Percentiles rank a stretch among this genome's conserved stretches.
phyloP scores from a whole-genome alignment of 306 rosid species.

The Acacia confusa region DNA sequence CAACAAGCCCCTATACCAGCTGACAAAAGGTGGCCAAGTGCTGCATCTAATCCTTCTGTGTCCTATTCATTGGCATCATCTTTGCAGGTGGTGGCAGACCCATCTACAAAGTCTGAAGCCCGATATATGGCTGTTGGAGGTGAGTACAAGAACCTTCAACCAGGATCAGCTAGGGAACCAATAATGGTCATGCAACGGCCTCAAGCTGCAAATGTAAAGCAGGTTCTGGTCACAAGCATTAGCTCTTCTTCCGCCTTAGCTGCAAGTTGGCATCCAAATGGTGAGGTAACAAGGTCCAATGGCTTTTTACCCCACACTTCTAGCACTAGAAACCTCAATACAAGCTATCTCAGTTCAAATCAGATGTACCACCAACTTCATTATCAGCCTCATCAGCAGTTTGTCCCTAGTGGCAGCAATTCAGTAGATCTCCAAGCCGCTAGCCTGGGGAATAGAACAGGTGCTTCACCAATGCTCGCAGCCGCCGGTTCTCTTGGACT shows the following conservation, averaged over 20 bases:
- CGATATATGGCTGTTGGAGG: constrained; percentile 42
- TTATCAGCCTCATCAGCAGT: constrained; percentile 61
- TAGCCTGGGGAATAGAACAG: constrained; percentile 59
- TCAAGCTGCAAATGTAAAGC: constrained; percentile 57
- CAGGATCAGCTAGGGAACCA: constrained; percentile 60
- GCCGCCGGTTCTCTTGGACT: constrained; percentile 84
- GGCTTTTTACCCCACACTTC: constrained; percentile 60
- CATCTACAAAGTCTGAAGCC: constrained; percentile 50
- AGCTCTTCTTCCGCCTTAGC: constrained; percentile 59
- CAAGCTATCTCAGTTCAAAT: constrained; percentile 50
- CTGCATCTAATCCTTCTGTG: constrained; percentile 47
- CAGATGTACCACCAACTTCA: constrained; percentile 73
- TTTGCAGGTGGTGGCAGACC: constrained; percentile 43
- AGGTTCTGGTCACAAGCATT: constrained; percentile 48
- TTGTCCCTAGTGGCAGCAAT: constrained; percentile 41
- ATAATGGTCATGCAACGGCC: constrained; percentile 62
- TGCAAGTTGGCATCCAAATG: constrained; percentile 66
- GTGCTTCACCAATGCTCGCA: constrained; percentile 58
- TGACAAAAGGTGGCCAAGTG: constrained; percentile 59
- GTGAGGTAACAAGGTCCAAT: constrained; percentile 51
- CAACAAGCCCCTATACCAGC: constrained; percentile 40
- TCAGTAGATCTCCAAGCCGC: constrained; percentile 50
- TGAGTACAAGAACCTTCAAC: constrained; percentile 53
- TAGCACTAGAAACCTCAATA: constrained; percentile 48
- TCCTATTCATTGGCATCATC: constrained; percentile 59